Conservation (phyloP, 2,329 filamentous ascomycete genomes). For the Apiospora pterosperma region DNA sequence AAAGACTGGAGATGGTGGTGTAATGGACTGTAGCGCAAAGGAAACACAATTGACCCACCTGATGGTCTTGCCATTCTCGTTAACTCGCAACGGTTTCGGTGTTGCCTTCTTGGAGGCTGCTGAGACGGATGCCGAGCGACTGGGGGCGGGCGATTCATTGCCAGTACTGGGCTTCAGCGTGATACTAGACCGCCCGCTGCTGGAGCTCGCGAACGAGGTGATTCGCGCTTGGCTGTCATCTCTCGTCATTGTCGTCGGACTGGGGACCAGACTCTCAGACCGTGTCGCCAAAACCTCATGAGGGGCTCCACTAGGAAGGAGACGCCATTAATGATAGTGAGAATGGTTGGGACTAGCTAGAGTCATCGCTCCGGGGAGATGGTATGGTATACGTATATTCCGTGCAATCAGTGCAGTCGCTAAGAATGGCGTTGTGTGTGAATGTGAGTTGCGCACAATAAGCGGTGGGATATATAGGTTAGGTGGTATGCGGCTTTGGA, state of each 20-base stretch:
- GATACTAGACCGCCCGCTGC: slow-evolving; percentile 64
- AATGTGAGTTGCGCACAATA: neutral
- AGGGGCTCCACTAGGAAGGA: slow-evolving; percentile 14
- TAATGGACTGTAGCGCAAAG: slow-evolving; percentile 3
- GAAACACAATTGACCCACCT: slow-evolving; percentile 40
- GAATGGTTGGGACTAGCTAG: neutral
- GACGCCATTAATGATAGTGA: slow-evolving; percentile 10
- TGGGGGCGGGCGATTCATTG: slow-evolving; percentile 16
- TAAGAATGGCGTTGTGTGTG: neutral
- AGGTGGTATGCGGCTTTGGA: neutral
- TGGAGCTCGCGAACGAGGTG: slow-evolving; percentile 63
- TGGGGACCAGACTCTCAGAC: neutral
- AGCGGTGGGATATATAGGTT: neutral
- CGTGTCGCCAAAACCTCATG: slow-evolving; percentile 2
- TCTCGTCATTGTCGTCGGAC: slow-evolving; percentile 59
- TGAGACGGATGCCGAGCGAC: slow-evolving; percentile 27
- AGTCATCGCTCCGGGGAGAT: slow-evolving; percentile 8
- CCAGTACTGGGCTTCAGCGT: slow-evolving; percentile 49
- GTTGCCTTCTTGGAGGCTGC: slow-evolving; percentile 31
- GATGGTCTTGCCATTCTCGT: slow-evolving; percentile 42
- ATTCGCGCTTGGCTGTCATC: slow-evolving; percentile 62
- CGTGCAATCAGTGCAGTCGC: neutral
- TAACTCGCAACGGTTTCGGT: slow-evolving; percentile 52
- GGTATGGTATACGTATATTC: slow-evolving; percentile 3
- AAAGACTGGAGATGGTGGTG: slow-evolving; percentile 1